phyloP scores from a whole-genome alignment of 1,139 yeast species.

The Suhomyces panamericanus region DNA sequence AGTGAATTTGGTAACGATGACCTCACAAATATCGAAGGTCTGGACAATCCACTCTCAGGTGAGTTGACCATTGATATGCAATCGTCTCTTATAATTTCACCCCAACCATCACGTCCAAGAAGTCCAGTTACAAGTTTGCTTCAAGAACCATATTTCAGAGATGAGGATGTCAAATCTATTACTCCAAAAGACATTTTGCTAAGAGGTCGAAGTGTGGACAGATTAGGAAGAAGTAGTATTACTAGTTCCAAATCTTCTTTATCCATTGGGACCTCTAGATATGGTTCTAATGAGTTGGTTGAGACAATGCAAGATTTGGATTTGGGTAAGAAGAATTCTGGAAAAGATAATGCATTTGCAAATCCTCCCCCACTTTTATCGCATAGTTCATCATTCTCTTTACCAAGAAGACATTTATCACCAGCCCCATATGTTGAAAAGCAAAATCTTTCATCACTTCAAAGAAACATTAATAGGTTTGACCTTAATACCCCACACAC shows the following conservation, averaged over 20 bases:
- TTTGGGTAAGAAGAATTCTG: constrained; percentile 15
- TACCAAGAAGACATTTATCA: constrained; percentile 57
- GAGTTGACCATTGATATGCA: constrained; percentile 5
- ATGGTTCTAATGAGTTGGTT: constrained; percentile 27
- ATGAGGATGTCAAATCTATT: constrained; percentile 29
- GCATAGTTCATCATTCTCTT: constrained; percentile 39
- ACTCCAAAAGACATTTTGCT: constrained; percentile 45
- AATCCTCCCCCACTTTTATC: constrained; percentile 16
- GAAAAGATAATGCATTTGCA: constrained; percentile 14
- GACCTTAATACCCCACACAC: constrained; percentile 42
- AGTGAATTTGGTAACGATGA: constrained; percentile 7
- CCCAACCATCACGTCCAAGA: constrained; percentile 34
- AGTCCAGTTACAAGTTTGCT: constrained; percentile 38
- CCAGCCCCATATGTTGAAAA: constrained; percentile 52
- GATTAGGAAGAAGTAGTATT: constrained; percentile 15
- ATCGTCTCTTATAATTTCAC: constrained; percentile 27
- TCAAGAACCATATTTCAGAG: constrained; percentile 40
- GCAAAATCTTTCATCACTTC: constrained; percentile 56
- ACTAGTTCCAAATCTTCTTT: constrained; percentile 23
- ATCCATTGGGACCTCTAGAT: constrained; percentile 17
- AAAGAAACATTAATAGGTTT: constrained; percentile 41
- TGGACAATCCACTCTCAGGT: constrained; percentile 13
- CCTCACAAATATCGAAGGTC: neutral
- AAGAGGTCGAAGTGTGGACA: constrained; percentile 27
- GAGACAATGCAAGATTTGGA: constrained; percentile 34